These are phyloP conservation scores for Acmispon strigosus DNA, from an alignment of 306 rosid species.

Conservation along the genomic window DNA sequence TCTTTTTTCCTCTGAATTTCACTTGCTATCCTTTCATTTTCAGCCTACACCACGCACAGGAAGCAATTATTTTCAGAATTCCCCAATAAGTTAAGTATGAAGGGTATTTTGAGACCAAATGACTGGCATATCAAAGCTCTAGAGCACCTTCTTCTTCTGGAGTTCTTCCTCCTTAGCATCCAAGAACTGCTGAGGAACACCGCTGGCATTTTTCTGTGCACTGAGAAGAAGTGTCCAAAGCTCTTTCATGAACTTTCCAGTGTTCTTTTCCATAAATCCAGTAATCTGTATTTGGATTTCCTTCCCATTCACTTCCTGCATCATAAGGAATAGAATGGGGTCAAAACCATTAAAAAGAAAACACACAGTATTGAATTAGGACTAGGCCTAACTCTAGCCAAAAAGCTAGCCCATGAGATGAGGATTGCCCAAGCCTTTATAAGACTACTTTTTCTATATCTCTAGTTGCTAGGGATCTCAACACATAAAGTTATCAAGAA, in stretches of 20 bases:
- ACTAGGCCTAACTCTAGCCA: too few relatives aligned
- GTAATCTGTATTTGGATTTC: constrained; percentile 88
- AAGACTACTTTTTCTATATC: too few relatives aligned
- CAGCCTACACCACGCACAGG: constrained; percentile 52
- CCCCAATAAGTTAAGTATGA: background rate
- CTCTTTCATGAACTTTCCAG: constrained; percentile 95
- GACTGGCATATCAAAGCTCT: background rate
- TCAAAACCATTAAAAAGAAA: background rate
- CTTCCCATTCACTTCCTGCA: constrained; percentile 83
- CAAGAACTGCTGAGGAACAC: constrained; percentile 96
- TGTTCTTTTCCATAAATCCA: constrained; percentile 96
- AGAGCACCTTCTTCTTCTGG: constrained; percentile 64
- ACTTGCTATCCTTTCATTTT: constrained; percentile 64
- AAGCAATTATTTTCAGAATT: constrained; percentile 1
- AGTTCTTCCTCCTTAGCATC: constrained; percentile 95
- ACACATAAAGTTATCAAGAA: background rate
- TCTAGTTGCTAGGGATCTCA: too few relatives aligned
- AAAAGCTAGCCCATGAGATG: too few relatives aligned
- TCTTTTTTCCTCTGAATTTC: constrained; percentile 86
- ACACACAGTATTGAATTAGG: background rate
- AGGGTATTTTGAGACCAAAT: background rate
- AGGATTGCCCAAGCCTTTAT: too few relatives aligned
- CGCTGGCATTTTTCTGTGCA: constrained; percentile 86
- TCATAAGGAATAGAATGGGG: constrained; percentile 4
- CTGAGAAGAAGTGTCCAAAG: constrained; percentile 89